Conservation (phyloP, 768 basidiomycete genomes). For the Pholiota molesta region DNA sequence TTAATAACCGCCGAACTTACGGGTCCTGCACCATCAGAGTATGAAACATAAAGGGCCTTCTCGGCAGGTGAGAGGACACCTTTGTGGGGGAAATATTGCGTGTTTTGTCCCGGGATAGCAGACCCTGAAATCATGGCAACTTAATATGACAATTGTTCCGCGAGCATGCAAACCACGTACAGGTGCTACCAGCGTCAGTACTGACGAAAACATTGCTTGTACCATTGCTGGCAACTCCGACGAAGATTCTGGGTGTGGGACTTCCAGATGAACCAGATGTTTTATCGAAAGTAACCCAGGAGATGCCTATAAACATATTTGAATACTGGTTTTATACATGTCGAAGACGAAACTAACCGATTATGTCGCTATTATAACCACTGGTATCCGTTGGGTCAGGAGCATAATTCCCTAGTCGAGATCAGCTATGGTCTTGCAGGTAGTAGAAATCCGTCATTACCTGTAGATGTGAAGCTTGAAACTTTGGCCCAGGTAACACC, state of each 20-base stretch:
- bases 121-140: conserved; percentile 41
- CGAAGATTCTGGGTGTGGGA: conserved; percentile 66
- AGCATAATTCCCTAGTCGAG: conserved; percentile 48
- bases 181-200: conserved; percentile 58
- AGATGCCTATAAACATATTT: conserved; percentile 35
- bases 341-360: conserved; percentile 27
- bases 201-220: conserved; percentile 58
- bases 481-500: conserved; percentile 64
- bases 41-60: conserved; percentile 60
- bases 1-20: conserved; percentile 23
- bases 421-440: not conserved
- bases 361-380: conserved; percentile 44
- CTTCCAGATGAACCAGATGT: conserved; percentile 55
- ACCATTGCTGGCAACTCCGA: conserved; percentile 63
- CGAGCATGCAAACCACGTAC: conserved; percentile 32
- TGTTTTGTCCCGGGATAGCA: conserved; percentile 60
- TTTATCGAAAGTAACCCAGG: conserved; percentile 69
- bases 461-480: conserved; percentile 58
- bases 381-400: conserved; percentile 54
- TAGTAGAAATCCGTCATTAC: conserved; percentile 28
- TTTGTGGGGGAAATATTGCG: conserved; percentile 63
- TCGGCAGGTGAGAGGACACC: conserved; percentile 64
- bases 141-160: not conserved
- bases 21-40: conserved; percentile 65
- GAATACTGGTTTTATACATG: not conserved